These are phyloP conservation scores for Linanthus parryae DNA, from an alignment of 148 eudicot species.

Conservation along the genomic window DNA sequence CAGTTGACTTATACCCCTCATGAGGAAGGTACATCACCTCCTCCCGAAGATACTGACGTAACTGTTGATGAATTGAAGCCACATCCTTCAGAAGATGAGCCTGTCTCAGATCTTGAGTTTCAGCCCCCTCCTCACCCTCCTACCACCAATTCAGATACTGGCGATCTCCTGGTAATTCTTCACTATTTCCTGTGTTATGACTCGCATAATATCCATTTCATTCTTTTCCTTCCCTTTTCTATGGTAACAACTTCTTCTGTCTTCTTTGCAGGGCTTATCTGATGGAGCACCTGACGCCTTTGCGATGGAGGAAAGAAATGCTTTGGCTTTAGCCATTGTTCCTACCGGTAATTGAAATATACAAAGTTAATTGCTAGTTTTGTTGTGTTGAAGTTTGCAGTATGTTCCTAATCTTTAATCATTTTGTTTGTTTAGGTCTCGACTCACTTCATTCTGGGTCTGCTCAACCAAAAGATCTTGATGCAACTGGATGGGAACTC, in stretches of 20 bases:
- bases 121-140: slow-evolving; percentile 35
- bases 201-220: not conserved
- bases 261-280: slow-evolving; percentile 59
- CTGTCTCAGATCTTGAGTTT: slow-evolving; percentile 25
- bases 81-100: slow-evolving; percentile 35
- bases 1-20: slow-evolving; percentile 75
- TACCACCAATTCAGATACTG: slow-evolving; percentile 44
- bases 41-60: slow-evolving; percentile 40
- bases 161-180: slow-evolving; percentile 70
- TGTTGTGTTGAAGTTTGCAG: not conserved
- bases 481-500: slow-evolving; percentile 97
- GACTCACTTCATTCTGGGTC: slow-evolving; percentile 11
- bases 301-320: slow-evolving; percentile 85
- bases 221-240: not conserved
- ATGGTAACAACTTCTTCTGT: not conserved
- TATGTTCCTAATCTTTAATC: not conserved
- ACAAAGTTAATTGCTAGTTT: not conserved
- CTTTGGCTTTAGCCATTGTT: slow-evolving; percentile 86
- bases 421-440: slow-evolving; percentile 6
- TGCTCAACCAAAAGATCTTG: slow-evolving; percentile 49
- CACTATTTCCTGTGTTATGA: not conserved
- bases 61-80: slow-evolving; percentile 43
- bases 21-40: slow-evolving; percentile 28
- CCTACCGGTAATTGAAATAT: slow-evolving; percentile 72
- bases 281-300: slow-evolving; percentile 49